Base-by-base conservation (phyloP, 1,284 basidiomycete species). In the Meira miltonrushii region DNA sequence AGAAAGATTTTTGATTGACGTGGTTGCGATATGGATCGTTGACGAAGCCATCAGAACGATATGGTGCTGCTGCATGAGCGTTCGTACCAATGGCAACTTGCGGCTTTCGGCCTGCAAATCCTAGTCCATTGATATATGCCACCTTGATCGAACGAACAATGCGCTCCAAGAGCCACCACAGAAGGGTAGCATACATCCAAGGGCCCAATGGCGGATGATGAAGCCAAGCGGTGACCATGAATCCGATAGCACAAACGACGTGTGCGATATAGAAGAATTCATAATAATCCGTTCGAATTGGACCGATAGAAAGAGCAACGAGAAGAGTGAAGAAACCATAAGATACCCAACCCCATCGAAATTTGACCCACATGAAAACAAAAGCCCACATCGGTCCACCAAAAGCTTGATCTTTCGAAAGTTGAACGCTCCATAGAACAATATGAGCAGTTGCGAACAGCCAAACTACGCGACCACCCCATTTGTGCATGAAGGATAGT, bases 191-290 rank as follows among this genome's bases (percentile, higher is more conserved):
- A 78, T 84, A 86, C 60, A 79, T 75, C 78, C 79, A 80, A 78
- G 84, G 84, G 79, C 84, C 84, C 57, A 80, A 80, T 71, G 81
- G 82, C n/a, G 82, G 80, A 1, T 84, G 82, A 2, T 74, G 74
- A 1, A 71, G 64, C 59, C 60, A 65, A 13, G 74, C 69, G 9
- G 72, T 70, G 48, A 75, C 66, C 66, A 78, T 66, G 68, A 75
- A 75, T 37, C 73, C 72, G 39, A 72, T 61, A 9, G 67, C 67
- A 48, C 69, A 75, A 53, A 87, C 71, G 54, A 91, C 74, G 72
- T 92, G 90, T 2, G 84, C 75, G 61, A 84, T 79, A 75, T 88
- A 91, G 81, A 92, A 92, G 21, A 80, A 74, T 75, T 91, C 89
- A 78, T 90, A 92, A 67, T 84, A 83, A 11, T 81, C 80, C 53